Conservation (phyloP, 495 filamentous ascomycete species). For the Penicillium cataractarum region DNA sequence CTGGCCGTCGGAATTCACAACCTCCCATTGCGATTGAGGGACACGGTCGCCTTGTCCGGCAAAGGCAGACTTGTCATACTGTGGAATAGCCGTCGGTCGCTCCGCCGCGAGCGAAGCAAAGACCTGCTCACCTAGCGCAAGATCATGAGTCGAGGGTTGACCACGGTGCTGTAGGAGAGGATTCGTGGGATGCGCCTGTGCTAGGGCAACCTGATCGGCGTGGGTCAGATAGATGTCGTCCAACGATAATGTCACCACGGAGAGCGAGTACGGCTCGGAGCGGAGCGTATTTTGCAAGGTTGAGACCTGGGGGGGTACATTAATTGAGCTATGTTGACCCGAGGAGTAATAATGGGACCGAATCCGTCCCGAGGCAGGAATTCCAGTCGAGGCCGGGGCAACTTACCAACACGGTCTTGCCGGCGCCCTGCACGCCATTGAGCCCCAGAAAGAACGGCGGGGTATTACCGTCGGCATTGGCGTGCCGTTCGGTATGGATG, state of each 20-base stretch:
- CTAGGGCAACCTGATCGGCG: conserved; percentile 69
- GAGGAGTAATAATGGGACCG: conserved; percentile 10
- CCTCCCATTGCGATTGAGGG: conserved; percentile 60
- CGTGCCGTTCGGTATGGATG: conserved; percentile 47
- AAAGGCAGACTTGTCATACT: conserved; percentile 83
- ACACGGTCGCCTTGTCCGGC: conserved; percentile 78
- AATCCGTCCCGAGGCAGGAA: conserved; percentile 15
- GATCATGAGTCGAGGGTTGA: conserved; percentile 85
- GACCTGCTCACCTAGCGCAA: conserved; percentile 62
- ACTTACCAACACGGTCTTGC: conserved; percentile 83
- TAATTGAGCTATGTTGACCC: conserved; percentile 5
- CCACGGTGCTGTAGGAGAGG: conserved; percentile 80
- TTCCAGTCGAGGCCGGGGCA: neutral
- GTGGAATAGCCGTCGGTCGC: conserved; percentile 63
- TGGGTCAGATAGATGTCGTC: conserved; percentile 90
- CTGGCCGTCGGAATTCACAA: conserved; percentile 59
- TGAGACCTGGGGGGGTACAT: conserved; percentile 53
- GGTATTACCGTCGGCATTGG: conserved; percentile 36
- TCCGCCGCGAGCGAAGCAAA: conserved; percentile 62
- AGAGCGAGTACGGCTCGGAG: conserved; percentile 65
- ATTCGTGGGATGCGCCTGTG: conserved; percentile 64
- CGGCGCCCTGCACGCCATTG: conserved; percentile 79
- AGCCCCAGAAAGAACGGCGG: conserved; percentile 64
- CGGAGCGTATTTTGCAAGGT: conserved; percentile 67
- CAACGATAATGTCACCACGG: conserved; percentile 79